Conservation (phyloP, 805 yeast genomes). For the Ogataea nonfermentans region DNA sequence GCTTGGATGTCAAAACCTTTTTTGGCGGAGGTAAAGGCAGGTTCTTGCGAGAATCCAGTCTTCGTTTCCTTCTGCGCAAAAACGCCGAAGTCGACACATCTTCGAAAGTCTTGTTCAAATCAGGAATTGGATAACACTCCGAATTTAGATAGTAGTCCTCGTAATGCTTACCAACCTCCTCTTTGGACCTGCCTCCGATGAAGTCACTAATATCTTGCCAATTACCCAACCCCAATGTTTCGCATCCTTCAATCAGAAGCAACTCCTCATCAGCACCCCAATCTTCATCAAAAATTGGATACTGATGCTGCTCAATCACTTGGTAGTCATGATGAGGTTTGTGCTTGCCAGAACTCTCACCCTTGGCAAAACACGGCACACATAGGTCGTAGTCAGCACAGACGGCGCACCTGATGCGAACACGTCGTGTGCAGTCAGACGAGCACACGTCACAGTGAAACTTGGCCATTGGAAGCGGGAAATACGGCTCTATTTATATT, state of each 20-base stretch:
- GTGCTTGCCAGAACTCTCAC: conserved; percentile 76
- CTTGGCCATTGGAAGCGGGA: conserved; percentile 37
- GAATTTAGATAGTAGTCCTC: conserved; percentile 66
- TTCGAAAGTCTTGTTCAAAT: conserved; percentile 67
- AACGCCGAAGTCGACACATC: conserved; percentile 66
- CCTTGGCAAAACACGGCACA: conserved; percentile 93
- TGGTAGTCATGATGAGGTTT: conserved; percentile 92
- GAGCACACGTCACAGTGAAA: conserved; percentile 96
- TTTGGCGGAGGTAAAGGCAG: conserved; percentile 81
- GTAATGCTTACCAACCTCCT: conserved; percentile 88
- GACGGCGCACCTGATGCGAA: conserved; percentile 86
- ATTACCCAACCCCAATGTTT: conserved; percentile 87
- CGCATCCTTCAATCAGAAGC: conserved; percentile 84
- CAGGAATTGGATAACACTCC: conserved; percentile 82
- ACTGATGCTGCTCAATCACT: conserved; percentile 90
- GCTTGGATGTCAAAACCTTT: conserved; percentile 89
- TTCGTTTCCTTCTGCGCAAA: conserved; percentile 58
- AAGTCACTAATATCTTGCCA: conserved; percentile 99
- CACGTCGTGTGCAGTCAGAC: conserved; percentile 91
- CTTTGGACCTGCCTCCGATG: conserved; percentile 87
- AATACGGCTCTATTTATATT: conserved; percentile 7
- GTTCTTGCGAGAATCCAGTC: conserved; percentile 72
- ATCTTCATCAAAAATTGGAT: conserved; percentile 82
- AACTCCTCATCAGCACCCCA: conserved; percentile 99
- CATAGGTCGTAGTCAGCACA: conserved; percentile 96